Percentiles rank a stretch among this genome's conserved stretches.
These are phyloP conservation scores for Harringtonia aguacate DNA, from an alignment of 2,329 filamentous ascomycete genomes.

Conservation along the genomic window DNA sequence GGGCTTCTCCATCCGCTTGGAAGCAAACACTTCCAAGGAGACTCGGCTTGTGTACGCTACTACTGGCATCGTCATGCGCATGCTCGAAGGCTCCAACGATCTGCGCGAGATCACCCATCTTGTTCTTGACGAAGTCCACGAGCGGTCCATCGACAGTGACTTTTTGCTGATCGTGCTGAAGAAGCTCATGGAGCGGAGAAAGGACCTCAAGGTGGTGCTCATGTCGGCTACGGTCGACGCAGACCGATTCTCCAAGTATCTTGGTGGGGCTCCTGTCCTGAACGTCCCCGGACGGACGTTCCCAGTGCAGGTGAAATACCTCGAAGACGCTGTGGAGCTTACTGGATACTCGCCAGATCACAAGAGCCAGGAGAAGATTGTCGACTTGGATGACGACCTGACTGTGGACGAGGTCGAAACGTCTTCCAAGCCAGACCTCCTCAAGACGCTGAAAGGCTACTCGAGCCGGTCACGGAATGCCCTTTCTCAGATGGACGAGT, in stretches of 20 bases:
- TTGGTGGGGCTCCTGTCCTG: slow-evolving; percentile 75
- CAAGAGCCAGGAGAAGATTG: slow-evolving; percentile 38
- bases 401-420: slow-evolving; percentile 38
- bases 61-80: slow-evolving; percentile 88
- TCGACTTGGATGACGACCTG: slow-evolving; percentile 53
- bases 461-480: slow-evolving; percentile 65
- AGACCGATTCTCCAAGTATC: slow-evolving; percentile 78
- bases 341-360: slow-evolving; percentile 60
- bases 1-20: slow-evolving; percentile 87
- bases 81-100: slow-evolving; percentile 84
- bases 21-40: slow-evolving; percentile 72
- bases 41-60: slow-evolving; percentile 87
- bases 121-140: slow-evolving; percentile 95
- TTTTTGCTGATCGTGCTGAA: slow-evolving; percentile 89
- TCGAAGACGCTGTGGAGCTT: slow-evolving; percentile 86
- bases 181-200: slow-evolving; percentile 64
- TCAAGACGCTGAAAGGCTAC: slow-evolving; percentile 60
- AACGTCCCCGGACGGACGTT: slow-evolving; percentile 91
- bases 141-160: slow-evolving; percentile 92
- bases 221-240: slow-evolving; percentile 98
- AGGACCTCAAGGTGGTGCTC: slow-evolving; percentile 81
- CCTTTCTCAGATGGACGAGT: slow-evolving; percentile 74
- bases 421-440: slow-evolving; percentile 44
- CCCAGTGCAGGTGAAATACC: slow-evolving; percentile 74
- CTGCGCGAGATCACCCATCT: slow-evolving; percentile 86